Evolutionary conservation across 352 stramenopile genomes (phyloP), one percentile per base, ranked within the genome.

Genomic region (Globisporangium middletonii): DNA sequence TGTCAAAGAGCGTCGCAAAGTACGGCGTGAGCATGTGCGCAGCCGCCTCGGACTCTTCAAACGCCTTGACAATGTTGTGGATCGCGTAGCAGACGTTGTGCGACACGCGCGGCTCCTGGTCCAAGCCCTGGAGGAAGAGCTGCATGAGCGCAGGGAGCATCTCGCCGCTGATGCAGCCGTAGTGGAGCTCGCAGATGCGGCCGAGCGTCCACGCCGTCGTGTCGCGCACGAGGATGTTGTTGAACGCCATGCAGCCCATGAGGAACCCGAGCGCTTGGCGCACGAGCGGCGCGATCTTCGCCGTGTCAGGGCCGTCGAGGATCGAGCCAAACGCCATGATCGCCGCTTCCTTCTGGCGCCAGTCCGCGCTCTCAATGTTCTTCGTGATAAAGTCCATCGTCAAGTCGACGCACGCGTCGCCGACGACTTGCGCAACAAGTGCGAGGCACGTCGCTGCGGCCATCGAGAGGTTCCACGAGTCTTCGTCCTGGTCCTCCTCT

Each of bases 271-370:
- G 93, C 4, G 89, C 95, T 63, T 97, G 86, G 51, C 94, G 88
- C 30, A 99, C 95, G 44, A 94, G 80, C 27, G 79, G 79, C 6
- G 88, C 82, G 62, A 99, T 97, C 53, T 92, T 94, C 7, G 91
- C 71, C n/a, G 87, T 86, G 41, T 83, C 77, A 2, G 94, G 91
- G 47, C 96, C 96, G 38, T 98, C 94, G 3, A 99, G 65, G 55
- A 99, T 97, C 49, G 88, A 97, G 48, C 92, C 94, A 60, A 99
- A 99, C 5, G 95, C 94, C 92, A 99, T 98, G 42, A 98, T 97
- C 4, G 95, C 91, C 2, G 97, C 96, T 72, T 99, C 96, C 57
- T 97, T 96, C 41, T 89, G 72, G 38, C 89, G 88, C 97, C 97
- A 99, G 53, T 99, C 91, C 28, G 84, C 75, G 65, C 79, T 95